Base-by-base conservation (phyloP, 139 green algal genomes). In the Chlorella sp. region DNA sequence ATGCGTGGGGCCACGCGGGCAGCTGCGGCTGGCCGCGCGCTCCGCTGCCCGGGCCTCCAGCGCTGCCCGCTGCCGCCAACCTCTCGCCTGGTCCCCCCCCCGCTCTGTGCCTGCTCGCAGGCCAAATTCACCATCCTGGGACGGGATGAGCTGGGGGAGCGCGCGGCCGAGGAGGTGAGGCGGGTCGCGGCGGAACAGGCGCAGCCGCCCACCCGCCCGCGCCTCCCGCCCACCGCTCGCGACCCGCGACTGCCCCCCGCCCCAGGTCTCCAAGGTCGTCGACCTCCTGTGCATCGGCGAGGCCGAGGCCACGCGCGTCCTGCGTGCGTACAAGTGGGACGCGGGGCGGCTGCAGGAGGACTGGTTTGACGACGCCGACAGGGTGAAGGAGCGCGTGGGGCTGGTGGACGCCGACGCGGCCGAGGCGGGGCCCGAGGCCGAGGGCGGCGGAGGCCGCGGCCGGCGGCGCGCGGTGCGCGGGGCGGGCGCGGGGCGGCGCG, bases 301-400 rank as follows among this genome's bases (percentile, higher is more conserved):
- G 6, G 86, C 89, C 17, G 87, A 90, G 31, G 91, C 90, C 27
- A 80, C 79, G 35, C 81, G 91, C 11, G 71, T 94, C 25, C 84
- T 97, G 38, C 87, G 90, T 15, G 81, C 84, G 60, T 96, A 84
- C 81, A 94, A 92, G 40, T 97, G 92, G 91, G 94, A 63, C 69
- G 79, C 41, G 2, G 27, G 27, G 12, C 69, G 59, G 56, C 48
- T 75, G 51, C 69, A 75, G 45, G 94, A 98, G 50, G 90, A 95
- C 64, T 98, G 93, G 93, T 98, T 98, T 75, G 67, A 73, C 0
- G 90, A 98, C 71, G 82, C 91, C 33, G 91, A 94, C 3, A 67
- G 61, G 8, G 87, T 98, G 70, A 82, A 82, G 19, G 59, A 75
- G 11, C 72, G 83, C 60, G 81, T 97, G 8, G 94, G 94, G 2